Percentiles rank a stretch among this genome's conserved stretches.
These are phyloP conservation scores for Coemansia erecta DNA, from an alignment of 192 early-diverging fungal species.

Conservation along the genomic window DNA sequence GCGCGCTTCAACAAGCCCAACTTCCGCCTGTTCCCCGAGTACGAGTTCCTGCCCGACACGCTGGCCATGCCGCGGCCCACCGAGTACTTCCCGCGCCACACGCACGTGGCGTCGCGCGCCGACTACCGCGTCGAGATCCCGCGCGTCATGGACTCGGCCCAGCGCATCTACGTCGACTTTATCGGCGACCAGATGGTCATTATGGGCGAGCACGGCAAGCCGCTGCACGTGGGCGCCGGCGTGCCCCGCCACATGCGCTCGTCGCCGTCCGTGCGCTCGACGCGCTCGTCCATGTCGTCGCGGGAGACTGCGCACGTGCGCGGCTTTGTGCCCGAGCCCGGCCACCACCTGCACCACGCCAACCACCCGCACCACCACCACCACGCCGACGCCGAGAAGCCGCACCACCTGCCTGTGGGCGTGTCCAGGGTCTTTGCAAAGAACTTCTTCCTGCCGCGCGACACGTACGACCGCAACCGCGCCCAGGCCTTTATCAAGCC, in stretches of 20 bases:
- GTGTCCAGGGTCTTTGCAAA: constrained; percentile 42
- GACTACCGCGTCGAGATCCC: constrained; percentile 39
- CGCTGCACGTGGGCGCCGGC: background rate
- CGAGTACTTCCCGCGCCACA: constrained; percentile 46
- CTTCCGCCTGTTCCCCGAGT: constrained; percentile 48
- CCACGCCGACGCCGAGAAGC: background rate
- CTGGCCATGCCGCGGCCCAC: constrained; percentile 27
- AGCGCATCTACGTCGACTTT: constrained; percentile 50
- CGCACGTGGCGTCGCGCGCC: constrained; percentile 30
- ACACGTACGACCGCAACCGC: constrained; percentile 48
- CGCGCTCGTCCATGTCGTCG: constrained; percentile 20
- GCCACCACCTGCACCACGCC: background rate
- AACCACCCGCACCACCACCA: background rate
- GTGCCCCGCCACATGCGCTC: constrained; percentile 2
- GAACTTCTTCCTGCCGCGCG: constrained; percentile 51
- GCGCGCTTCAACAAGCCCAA: constrained; percentile 43
- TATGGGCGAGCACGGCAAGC: constrained; percentile 40
- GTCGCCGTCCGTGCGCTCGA: constrained; percentile 22
- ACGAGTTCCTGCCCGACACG: constrained; percentile 47
- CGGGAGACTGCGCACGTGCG: constrained; percentile 9
- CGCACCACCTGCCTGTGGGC: constrained; percentile 8
- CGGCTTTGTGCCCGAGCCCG: constrained; percentile 2
- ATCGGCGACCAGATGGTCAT: constrained; percentile 50
- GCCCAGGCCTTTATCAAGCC: constrained; percentile 52
- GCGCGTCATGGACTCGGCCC: constrained; percentile 20